phyloP scores from a whole-genome alignment of 1,284 basidiomycete genomes.

The Apiotrichum laibachii region DNA sequence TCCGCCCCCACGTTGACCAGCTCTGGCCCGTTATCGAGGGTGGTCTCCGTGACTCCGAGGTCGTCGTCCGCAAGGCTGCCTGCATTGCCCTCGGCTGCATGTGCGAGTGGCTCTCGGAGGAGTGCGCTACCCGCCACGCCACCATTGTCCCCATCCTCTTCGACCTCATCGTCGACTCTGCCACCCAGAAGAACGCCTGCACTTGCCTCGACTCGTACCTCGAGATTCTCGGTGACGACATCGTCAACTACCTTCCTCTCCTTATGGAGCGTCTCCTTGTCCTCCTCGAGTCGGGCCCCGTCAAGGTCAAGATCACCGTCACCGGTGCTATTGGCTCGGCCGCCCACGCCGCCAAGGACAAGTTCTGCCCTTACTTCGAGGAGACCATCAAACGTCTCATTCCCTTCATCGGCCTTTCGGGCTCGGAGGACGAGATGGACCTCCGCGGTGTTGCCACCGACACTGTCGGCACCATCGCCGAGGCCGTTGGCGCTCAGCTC shows the following conservation, averaged over 20 bases:
- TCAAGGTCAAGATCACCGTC: constrained; percentile 89
- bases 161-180: constrained; percentile 80
- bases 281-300: constrained; percentile 81
- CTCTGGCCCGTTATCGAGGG: constrained; percentile 94
- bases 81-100: constrained; percentile 94
- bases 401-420: constrained; percentile 75
- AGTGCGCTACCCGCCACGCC: constrained; percentile 79
- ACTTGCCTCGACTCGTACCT: constrained; percentile 95
- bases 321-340: constrained; percentile 98
- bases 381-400: constrained; percentile 86
- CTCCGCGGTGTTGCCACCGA: constrained; percentile 98
- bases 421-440: constrained; percentile 72
- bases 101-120: constrained; percentile 97
- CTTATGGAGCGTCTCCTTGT: constrained; percentile 94
- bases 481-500: constrained; percentile 89
- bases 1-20: constrained; percentile 86
- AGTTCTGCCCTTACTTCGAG: constrained; percentile 93
- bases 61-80: constrained; percentile 86
- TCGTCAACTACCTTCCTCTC: constrained; percentile 83
- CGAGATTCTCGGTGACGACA: constrained; percentile 85
- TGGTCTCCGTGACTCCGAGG: constrained; percentile 79
- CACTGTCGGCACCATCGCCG: constrained; percentile 95
- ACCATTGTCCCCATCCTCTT: constrained; percentile 86
- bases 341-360: constrained; percentile 91
- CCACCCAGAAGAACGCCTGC: constrained; percentile 88